A percentile compares a stretch with the other conserved stretches of the same genome.
Conservation (phyloP, 1,139 yeast species). For the Nakaseomyces kungkrabaensis region DNA sequence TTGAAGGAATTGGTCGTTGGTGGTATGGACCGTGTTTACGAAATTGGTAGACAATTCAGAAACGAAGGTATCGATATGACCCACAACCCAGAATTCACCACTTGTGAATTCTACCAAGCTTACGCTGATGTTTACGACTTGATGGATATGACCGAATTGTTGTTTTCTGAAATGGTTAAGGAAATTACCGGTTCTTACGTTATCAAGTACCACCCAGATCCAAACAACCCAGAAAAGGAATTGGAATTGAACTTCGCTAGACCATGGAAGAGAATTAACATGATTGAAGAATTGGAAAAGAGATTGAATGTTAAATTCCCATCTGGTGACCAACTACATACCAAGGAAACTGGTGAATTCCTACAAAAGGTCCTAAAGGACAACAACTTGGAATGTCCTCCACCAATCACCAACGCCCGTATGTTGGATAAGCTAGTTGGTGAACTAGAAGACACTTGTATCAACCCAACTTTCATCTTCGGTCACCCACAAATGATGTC, state of each 20-base stretch:
- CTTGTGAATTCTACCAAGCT: slow-evolving; percentile 87
- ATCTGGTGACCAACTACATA: slow-evolving; percentile 88
- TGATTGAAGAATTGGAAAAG: slow-evolving; percentile 93
- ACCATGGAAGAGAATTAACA: slow-evolving; percentile 98
- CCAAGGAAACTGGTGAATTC: slow-evolving; percentile 87
- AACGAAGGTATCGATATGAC: slow-evolving; percentile 95
- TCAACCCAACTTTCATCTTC: slow-evolving; percentile 94
- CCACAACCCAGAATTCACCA: slow-evolving; percentile 91
- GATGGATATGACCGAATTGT: slow-evolving; percentile 92
- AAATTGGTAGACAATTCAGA: slow-evolving; percentile 98
- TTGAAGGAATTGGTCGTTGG: slow-evolving; percentile 96
- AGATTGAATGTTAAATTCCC: slow-evolving; percentile 84
- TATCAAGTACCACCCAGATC: slow-evolving; percentile 83
- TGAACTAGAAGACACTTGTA: slow-evolving; percentile 83
- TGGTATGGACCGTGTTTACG: slow-evolving; percentile 96
- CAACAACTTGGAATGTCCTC: slow-evolving; percentile 82
- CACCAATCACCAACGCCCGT: slow-evolving; percentile 96
- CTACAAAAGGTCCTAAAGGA: slow-evolving; percentile 70
- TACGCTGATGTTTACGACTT: slow-evolving; percentile 62
- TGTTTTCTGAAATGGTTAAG: slow-evolving; percentile 96
- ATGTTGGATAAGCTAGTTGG: slow-evolving; percentile 98
- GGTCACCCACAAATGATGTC: slow-evolving; percentile 99
- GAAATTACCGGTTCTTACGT: slow-evolving; percentile 83
- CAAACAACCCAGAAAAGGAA: slow-evolving; percentile 61
- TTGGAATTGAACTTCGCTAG: slow-evolving; percentile 78